Base-by-base conservation (phyloP, 371 early-diverging fungal genomes). In the Mucor velutinosus region DNA sequence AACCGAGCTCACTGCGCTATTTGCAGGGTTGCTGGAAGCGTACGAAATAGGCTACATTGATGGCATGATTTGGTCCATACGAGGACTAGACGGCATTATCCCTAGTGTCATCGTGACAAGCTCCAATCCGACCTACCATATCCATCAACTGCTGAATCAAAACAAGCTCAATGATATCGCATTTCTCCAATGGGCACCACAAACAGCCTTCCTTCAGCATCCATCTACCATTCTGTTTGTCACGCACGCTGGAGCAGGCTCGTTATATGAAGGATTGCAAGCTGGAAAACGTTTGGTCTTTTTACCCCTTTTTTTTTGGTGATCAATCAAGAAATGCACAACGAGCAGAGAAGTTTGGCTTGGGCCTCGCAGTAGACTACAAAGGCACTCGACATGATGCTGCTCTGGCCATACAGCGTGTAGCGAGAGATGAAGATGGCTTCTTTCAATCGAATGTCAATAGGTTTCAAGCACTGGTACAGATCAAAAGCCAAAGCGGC, bases 251-350 rank as follows among this genome's bases (percentile, higher is more conserved):
- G 84, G 84, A 29, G 66, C 66, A 14, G 78, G 67, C 4, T 78
- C 77, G 7, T 21, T 75, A 4, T 74, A 72, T 39, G 81, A 84
- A 64, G 66, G 73, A 0, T 37, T 78, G 1, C 74, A 72, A 60
- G 51, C 72, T 49, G 80, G 78, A 27, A 63, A 51, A 25, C 79
- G 68, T 4, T 41, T 79, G 19, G 45, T 78, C 5, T 57, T 78
- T 78, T 6, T 70, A 69, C 19, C 84, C 84, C 0, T 79, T 76
- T 53, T 79, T 79, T 53, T 79, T 79, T 60, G 75, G 63, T 0
- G 84, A 84, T 60, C 84, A 84, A 59, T 61, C 67, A 11, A 47
- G 21, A 21, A 23, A n/a, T 21, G 2, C 49, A 2, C n/a, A 39
- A 2, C 57, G 32, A 0, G 43, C 47, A 11, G 65, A 74, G 29